These are phyloP conservation scores for Neospermospora avenae DNA, from an alignment of 2,329 filamentous ascomycete genomes.

Conservation along the genomic window DNA sequence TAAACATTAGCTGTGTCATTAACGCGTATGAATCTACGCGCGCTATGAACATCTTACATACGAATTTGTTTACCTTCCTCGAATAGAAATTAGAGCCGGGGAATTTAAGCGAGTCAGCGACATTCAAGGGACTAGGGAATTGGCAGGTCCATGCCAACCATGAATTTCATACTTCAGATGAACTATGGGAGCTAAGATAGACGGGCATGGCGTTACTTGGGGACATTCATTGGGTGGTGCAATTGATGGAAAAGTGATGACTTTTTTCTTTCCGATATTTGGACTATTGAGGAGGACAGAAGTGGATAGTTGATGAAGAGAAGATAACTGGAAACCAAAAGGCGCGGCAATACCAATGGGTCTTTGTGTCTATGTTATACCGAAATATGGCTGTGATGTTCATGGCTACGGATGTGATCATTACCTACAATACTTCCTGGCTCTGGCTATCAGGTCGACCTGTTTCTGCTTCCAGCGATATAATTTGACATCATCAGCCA, in stretches of 20 bases:
- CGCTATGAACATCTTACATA: slow-evolving; percentile 94
- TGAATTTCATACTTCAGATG: not conserved
- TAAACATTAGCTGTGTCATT: slow-evolving; percentile 98
- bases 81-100: slow-evolving; percentile 43
- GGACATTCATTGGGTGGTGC: not conserved
- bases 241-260: not conserved
- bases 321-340: no score
- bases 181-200: not conserved
- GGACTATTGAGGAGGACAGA: no score
- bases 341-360: no score
- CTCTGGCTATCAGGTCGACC: no score
- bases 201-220: not conserved
- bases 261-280: not conserved
- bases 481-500: no score
- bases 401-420: no score
- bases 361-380: no score
- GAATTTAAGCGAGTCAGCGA: not conserved
- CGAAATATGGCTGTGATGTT: no score
- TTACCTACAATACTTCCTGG: no score
- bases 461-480: no score
- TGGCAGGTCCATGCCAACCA: not conserved
- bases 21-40: slow-evolving; percentile 86
- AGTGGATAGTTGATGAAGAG: no score
- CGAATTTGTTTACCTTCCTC: slow-evolving; percentile 93
- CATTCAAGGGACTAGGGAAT: not conserved